These are phyloP conservation scores for Anastatica hierochuntica DNA, from an alignment of 345 rosid species.

Conservation along the genomic window DNA sequence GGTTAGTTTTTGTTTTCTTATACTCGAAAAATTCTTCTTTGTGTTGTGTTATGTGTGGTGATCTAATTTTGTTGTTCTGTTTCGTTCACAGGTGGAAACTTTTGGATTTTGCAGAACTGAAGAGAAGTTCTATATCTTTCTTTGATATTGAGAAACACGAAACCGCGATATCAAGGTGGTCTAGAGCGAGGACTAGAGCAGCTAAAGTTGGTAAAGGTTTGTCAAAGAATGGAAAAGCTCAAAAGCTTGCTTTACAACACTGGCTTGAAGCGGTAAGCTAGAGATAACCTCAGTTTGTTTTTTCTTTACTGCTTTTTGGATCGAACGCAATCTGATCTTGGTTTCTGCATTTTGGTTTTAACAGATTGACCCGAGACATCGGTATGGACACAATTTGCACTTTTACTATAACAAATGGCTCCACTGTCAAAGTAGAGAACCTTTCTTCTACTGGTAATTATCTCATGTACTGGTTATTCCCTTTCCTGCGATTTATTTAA, in stretches of 20 bases:
- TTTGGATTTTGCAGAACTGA: conserved; percentile 78
- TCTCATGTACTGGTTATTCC: background rate
- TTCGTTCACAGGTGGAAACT: conserved; percentile 65
- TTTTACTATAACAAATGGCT: conserved; percentile 75
- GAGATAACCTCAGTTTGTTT: background rate
- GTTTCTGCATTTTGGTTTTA: background rate
- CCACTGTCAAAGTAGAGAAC: conserved; percentile 77
- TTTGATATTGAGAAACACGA: conserved; percentile 87
- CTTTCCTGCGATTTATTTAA: background rate
- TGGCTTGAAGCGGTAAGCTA: conserved; percentile 98
- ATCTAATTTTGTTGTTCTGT: conserved; percentile 17
- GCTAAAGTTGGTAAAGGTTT: conserved; percentile 98
- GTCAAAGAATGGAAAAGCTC: conserved; percentile 79
- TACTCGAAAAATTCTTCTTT: background rate
- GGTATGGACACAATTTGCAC: conserved; percentile 87
- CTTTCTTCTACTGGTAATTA: conserved; percentile 92
- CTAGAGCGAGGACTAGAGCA: conserved; percentile 87
- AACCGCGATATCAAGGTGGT: conserved; percentile 92
- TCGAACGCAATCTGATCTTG: conserved; percentile 9
- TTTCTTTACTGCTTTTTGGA: background rate
- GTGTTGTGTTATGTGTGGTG: background rate
- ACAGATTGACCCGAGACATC: conserved; percentile 95
- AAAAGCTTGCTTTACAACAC: conserved; percentile 69
- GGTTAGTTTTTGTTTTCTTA: conserved; percentile 31
- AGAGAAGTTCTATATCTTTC: conserved; percentile 79